These are phyloP conservation scores for Zymoseptoria ardabiliae DNA, from an alignment of 2,329 filamentous ascomycete genomes.

Conservation along the genomic window DNA sequence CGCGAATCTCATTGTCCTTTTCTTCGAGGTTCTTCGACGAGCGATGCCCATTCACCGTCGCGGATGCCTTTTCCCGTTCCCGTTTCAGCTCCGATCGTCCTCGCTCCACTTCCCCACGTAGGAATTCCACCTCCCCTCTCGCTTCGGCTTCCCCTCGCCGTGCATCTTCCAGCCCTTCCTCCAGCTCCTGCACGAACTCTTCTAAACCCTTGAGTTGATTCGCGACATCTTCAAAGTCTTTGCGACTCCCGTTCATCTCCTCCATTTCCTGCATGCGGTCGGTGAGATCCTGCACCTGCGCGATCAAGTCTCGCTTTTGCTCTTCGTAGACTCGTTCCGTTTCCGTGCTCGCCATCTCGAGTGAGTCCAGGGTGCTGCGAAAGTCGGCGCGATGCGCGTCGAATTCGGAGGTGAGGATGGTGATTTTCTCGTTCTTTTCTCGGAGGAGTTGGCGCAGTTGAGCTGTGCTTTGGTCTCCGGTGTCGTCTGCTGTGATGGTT, in stretches of 20 bases:
- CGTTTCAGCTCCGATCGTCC: slow-evolving; percentile 79
- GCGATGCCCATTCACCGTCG: slow-evolving; percentile 39
- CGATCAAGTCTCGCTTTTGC: slow-evolving; percentile 76
- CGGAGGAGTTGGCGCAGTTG: slow-evolving; percentile 75
- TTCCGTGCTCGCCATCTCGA: slow-evolving; percentile 91
- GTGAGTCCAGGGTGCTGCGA: slow-evolving; percentile 88
- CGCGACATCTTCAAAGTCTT: slow-evolving; percentile 88
- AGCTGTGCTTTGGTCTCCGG: slow-evolving; percentile 15
- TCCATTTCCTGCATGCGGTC: slow-evolving; percentile 79
- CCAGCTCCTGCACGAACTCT: slow-evolving; percentile 90
- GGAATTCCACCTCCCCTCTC: slow-evolving; percentile 88
- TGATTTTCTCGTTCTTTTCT: slow-evolving; percentile 96
- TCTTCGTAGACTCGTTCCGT: slow-evolving; percentile 94
- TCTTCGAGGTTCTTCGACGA: slow-evolving; percentile 72
- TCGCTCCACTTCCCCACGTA: slow-evolving; percentile 88
- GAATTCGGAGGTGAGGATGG: slow-evolving; percentile 86
- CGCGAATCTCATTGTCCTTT: slow-evolving; percentile 94
- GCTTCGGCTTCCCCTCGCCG: slow-evolving; percentile 91
- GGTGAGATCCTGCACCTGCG: slow-evolving; percentile 63
- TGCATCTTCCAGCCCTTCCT: slow-evolving; percentile 93
- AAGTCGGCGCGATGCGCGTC: slow-evolving; percentile 94
- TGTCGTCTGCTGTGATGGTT: slow-evolving; percentile 57
- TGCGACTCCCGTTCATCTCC: slow-evolving; percentile 71
- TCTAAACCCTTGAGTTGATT: slow-evolving; percentile 89
- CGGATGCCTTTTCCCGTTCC: slow-evolving; percentile 75